These are phyloP conservation scores for Sphaerosporella brunnea DNA, from an alignment of 495 filamentous ascomycete genomes.

Conservation along the genomic window DNA sequence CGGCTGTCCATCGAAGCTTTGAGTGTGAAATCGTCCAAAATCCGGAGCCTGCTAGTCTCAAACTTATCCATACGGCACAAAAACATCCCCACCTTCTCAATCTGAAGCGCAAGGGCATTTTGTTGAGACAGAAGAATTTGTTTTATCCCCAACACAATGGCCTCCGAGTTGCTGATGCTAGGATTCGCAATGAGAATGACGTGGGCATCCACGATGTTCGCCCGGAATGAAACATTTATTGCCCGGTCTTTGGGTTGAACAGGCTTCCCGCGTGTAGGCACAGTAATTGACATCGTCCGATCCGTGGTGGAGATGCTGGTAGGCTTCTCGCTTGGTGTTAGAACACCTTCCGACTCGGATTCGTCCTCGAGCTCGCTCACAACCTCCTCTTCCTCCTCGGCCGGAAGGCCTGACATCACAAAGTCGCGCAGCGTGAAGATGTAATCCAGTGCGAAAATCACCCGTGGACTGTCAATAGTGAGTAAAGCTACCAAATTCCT, in stretches of 20 bases:
- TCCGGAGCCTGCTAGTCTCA: slow-evolving; percentile 66
- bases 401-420: slow-evolving; percentile 29
- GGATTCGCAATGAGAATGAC: slow-evolving; percentile 93
- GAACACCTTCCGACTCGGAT: slow-evolving; percentile 10
- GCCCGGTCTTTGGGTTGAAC: neutral
- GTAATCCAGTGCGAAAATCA: slow-evolving; percentile 92
- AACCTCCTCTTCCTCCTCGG: slow-evolving; percentile 1
- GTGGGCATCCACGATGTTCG: slow-evolving; percentile 89
- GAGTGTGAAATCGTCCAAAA: slow-evolving; percentile 88
- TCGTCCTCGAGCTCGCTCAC: slow-evolving; percentile 15
- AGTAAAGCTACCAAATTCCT: slow-evolving; percentile 74
- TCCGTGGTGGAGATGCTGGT: neutral
- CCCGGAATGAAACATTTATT: slow-evolving; percentile 52
- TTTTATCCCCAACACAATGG: slow-evolving; percentile 87
- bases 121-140: slow-evolving; percentile 85
- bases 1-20: slow-evolving; percentile 74
- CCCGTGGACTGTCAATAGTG: slow-evolving; percentile 85
- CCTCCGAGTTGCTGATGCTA: slow-evolving; percentile 70
- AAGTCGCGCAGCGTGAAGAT: slow-evolving; percentile 77
- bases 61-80: slow-evolving; percentile 96
- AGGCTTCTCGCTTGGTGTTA: slow-evolving; percentile 1
- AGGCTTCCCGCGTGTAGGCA: neutral
- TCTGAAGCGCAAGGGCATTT: slow-evolving; percentile 79
- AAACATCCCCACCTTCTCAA: slow-evolving; percentile 92
- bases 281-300: slow-evolving; percentile 1